Base-by-base conservation (phyloP, 805 yeast genomes). In the Blastobotrys peoriensis region DNA sequence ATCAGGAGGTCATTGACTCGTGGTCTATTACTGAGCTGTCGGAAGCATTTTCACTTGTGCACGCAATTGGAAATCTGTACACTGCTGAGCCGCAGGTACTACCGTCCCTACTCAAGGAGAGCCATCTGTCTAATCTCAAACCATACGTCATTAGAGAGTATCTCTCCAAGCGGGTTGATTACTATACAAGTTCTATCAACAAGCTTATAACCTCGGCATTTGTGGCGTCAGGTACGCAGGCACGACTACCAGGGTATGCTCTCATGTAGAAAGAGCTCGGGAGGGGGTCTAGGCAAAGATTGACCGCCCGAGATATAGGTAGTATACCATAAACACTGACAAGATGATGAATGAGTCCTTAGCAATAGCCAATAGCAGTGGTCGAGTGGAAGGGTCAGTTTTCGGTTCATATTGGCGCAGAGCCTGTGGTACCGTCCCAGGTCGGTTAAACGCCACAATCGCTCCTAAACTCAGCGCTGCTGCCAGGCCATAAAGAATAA, bases 31-130 rank as follows among this genome's bases (percentile, higher is more conserved):
- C 73, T 2, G 79, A 75, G 35, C 64, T 86, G 22, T 67, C 79
- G 3, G 84, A 79, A 27, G 73, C 74, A 46, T 82, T 85, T 65
- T 78, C 78, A 41, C 72, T 86, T 9, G 66, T 89, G 50, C 76
- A 87, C 59, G 96, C 88, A 53, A 75, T 89, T 49, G 87, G 91
- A 25, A 86, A 86, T 56, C 67, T 89, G 47, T 89, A 81, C 61
- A 82, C 95, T 0, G 95, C 86, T 15, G 93, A 85, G 58, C 83
- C 91, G 1, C 84, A 84, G 46, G 72, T 86, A 54, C 67, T 88
- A 44, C 79, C 79, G 50, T 84, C 95, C 1, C 70, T 88, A 57
- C 79, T 87, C 2, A 79, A 81, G 34, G 96, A 87, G 57, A 93
- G 95, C 1, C 86, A 81, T 54, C 68, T 88, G 50, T 79, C 81